A percentile compares a stretch with the other conserved stretches of the same genome.
phyloP scores from a whole-genome alignment of 305 asterid genomes.

The Fraxinus ornus region DNA sequence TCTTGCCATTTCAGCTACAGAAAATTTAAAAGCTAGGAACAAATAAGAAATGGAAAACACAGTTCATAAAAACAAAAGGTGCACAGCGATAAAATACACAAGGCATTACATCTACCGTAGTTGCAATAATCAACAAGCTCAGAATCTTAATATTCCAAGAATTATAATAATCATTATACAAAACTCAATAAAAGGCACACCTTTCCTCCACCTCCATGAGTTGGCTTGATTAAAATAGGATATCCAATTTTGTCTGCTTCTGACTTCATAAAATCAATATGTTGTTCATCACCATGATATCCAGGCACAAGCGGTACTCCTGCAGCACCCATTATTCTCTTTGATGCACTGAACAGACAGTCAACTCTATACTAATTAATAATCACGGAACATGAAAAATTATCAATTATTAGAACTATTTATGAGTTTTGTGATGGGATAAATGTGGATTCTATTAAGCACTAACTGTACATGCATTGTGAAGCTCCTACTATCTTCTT shows the following conservation, averaged over 20 bases:
- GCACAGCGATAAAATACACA: not conserved
- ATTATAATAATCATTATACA: not conserved
- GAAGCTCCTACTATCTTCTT: not conserved
- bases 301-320: slow-evolving; percentile 99
- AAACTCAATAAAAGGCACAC: slow-evolving; percentile 38
- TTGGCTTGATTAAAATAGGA: slow-evolving; percentile 93
- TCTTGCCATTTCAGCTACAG: not conserved
- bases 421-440: not conserved
- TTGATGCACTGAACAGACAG: slow-evolving; percentile 69
- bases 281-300: slow-evolving; percentile 87
- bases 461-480: not conserved
- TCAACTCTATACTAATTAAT: not conserved
- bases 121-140: slow-evolving; percentile 19
- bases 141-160: slow-evolving; percentile 2
- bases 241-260: slow-evolving; percentile 96
- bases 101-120: not conserved
- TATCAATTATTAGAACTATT: not conserved
- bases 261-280: slow-evolving; percentile 80
- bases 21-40: not conserved
- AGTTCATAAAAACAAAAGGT: not conserved
- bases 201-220: slow-evolving; percentile 99
- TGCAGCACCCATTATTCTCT: slow-evolving; percentile 98
- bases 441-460: not conserved
- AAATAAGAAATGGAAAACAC: not conserved
- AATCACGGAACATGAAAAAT: not conserved